Evolutionary conservation across 352 stramenopile genomes (phyloP), one percentile per base, ranked within the genome.

Genomic region (Pythium rhizo-oryzae): DNA sequence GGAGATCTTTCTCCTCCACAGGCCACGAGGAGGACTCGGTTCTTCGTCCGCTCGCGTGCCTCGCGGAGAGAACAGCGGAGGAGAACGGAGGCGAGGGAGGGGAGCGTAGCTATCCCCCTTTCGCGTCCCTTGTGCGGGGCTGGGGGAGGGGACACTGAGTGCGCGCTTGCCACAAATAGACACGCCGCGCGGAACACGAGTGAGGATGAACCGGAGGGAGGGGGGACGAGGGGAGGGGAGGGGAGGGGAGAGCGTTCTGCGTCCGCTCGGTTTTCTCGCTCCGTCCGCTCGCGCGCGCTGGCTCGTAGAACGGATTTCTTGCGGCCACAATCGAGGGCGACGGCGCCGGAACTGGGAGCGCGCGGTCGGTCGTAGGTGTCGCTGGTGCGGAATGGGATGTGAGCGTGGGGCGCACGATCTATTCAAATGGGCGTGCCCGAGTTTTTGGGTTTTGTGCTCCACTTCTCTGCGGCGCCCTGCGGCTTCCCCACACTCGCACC

Each of bases 371-470:
- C 41, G 7, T 16, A 19, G 18, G 41, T 19, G 3, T 46, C 15
- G 39, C 12, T 46, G 39, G 2, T 46, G n/a, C n/a, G 39, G 39
- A 39, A 11, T 39, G 39, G 15, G 12, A 46, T 19, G 9, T 8
- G 39, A 46, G 39, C 39, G 8, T 57, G 24, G 19, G 44, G 11
- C 16, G 44, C 18, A 15, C 55, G 55, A 62, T 62, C 57, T 63
- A 63, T 53, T 63, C 28, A 55, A 43, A 24, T 33, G 7, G n/a
- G 33, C 30, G 43, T 19, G 46, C 6, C 19, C 30, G 15, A 49
- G 46, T 41, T 58, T 65, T 47, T 46, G 59, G 9, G 35, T 65
- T 59, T 63, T 63, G 57, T 30, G 57, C 57, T 63, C 39, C 57
- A 33, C 23, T 63, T 63, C 57, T 62, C 55, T 11, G 37, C 39